Evolutionary conservation across 345 rosid species (phyloP).

Genomic region (Populus nigra): DNA sequence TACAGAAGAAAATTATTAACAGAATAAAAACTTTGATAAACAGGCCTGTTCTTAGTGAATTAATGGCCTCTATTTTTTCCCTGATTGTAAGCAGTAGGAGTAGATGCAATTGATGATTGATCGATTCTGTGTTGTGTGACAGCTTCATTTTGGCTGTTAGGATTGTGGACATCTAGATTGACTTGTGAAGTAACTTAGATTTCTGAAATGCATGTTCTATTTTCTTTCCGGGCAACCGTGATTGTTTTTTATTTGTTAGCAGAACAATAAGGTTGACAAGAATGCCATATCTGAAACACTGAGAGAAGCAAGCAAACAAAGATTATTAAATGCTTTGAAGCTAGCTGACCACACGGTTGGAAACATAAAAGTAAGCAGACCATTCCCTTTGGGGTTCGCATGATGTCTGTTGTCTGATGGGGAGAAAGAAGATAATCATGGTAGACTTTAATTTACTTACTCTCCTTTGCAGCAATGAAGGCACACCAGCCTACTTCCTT

Average conservation of each 20-base stretch:
- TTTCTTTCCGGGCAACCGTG: not conserved
- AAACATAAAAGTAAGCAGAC: conserved; percentile 32
- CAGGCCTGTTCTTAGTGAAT: conserved; percentile 41
- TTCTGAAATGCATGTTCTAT: not conserved
- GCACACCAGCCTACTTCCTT: conserved; percentile 49
- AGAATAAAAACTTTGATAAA: conserved; percentile 39
- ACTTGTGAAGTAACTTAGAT: not conserved
- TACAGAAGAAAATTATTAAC: conserved; percentile 69
- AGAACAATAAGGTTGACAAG: conserved; percentile 61
- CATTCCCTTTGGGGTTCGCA: not conserved
- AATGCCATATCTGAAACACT: conserved; percentile 59
- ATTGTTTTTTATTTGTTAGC: conserved; percentile 14
- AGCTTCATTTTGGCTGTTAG: not conserved
- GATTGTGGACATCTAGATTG: not conserved
- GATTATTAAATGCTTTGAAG: conserved; percentile 55
- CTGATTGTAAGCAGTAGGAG: not conserved
- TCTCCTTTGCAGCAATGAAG: conserved; percentile 52
- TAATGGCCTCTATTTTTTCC: not conserved
- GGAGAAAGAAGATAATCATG: not conserved
- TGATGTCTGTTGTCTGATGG: not conserved
- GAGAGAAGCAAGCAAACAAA: conserved; percentile 68
- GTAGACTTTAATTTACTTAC: not conserved
- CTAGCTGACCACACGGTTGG: conserved; percentile 55
- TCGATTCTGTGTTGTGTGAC: too few species aligned
- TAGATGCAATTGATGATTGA: not conserved